Conservation (phyloP, 2,329 filamentous ascomycete species). For the Claviceps purpurea region DNA sequence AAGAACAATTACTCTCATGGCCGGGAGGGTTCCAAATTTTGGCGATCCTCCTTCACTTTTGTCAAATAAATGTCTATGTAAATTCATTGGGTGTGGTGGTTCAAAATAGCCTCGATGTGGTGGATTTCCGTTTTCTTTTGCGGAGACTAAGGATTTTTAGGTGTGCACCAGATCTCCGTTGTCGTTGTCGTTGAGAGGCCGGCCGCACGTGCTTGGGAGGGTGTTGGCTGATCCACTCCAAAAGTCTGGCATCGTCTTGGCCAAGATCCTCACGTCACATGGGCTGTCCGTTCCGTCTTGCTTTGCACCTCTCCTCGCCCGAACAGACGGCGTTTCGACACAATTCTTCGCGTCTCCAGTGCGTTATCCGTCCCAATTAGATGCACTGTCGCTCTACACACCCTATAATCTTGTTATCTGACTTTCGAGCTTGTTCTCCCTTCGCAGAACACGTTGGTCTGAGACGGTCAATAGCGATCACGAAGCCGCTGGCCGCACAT, state of each 20-base stretch:
- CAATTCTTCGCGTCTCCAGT: constrained; percentile 1
- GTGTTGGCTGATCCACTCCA: constrained; percentile 10
- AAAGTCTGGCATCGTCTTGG: constrained; percentile 12
- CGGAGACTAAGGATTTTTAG: too few species aligned
- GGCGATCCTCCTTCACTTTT: too few species aligned
- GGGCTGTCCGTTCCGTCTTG: constrained; percentile 11
- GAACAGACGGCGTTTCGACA: neutral
- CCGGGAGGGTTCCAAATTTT: too few species aligned
- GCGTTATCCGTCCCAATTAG: constrained; percentile 8
- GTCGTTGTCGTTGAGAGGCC: too few species aligned
- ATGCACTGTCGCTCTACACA: constrained; percentile 15
- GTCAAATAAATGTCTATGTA: too few species aligned
- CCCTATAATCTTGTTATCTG: constrained; percentile 7
- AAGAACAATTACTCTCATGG: too few species aligned
- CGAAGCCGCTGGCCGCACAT: neutral
- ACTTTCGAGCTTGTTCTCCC: constrained; percentile 3
- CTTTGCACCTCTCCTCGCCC: neutral
- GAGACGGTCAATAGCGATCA: neutral
- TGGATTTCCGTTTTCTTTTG: too few species aligned
- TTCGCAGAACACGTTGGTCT: constrained; percentile 1
- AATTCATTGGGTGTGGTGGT: too few species aligned
- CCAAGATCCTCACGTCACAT: constrained; percentile 19
- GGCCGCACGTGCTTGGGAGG: constrained; percentile 3
- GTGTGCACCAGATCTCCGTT: too few species aligned
- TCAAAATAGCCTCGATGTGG: too few species aligned